Base-by-base conservation (phyloP, 2,329 filamentous ascomycete genomes). In the Macrophomina tecta region DNA sequence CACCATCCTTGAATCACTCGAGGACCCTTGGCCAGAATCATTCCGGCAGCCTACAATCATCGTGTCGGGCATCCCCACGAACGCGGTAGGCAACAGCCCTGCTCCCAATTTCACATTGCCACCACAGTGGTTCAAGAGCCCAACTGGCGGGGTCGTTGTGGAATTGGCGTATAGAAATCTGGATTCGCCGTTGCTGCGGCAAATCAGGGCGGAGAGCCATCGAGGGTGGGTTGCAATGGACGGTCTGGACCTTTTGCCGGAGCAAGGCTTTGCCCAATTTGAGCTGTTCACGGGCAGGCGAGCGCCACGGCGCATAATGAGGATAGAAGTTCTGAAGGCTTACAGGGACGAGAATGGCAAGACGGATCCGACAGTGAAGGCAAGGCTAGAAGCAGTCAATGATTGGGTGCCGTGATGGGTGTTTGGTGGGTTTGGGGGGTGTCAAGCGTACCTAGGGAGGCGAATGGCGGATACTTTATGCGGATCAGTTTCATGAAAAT, bases 231-330 rank as follows among this genome's bases (percentile, higher is more conserved):
- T 93, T 0, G 84, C 91, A 18, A 87, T 93, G 77, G 90, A 93
- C 72, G 91, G 91, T 0, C 80, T 94, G 12, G 91, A 94, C 71
- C 83, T 93, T 55, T 78, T 94, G 14, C 90, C 90, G 0, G 91
- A 94, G 75, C 91, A 94, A 74, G 91, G 90, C 0, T 91, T 91
- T 77, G 91, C 91, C 1, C 91, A 94, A 72, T 94, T 94, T 73
- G 91, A 94, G 77, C 78, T 94, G 2, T 92, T 94, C 75, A 93
- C 91, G 0, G 91, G 91, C 0, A 83, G 90, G 55, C 86, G 89
- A 75, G 90, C 90, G 16, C 91, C 91, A 1, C 85, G 91, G 32
- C 81, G 87, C 52, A 77, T 91, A 45, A 94, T 94, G 91, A 85
- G 90, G 68, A 82, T 86, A 49, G 88, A 89, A 71, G 88, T 90